These are phyloP conservation scores for Lentinula lateritia DNA, from an alignment of 768 basidiomycete species.

Conservation along the genomic window DNA sequence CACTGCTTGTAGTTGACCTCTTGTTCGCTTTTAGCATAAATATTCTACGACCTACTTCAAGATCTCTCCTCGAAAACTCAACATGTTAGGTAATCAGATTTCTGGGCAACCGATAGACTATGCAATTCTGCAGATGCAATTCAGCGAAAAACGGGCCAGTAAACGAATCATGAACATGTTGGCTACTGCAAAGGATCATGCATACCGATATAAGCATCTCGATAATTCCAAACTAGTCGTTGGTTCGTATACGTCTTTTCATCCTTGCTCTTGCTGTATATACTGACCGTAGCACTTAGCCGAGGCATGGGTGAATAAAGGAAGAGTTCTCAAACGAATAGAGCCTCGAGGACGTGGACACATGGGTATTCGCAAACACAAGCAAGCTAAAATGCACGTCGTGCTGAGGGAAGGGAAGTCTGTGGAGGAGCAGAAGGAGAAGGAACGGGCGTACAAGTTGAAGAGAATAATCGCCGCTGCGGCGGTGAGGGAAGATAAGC, in stretches of 20 bases:
- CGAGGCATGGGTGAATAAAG: constrained; percentile 94
- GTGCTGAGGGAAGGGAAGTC: constrained; percentile 81
- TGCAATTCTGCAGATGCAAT: constrained; percentile 95
- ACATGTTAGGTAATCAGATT: constrained; percentile 82
- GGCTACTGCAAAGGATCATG: constrained; percentile 81
- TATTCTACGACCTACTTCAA: constrained; percentile 92
- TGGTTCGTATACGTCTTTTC: constrained; percentile 42
- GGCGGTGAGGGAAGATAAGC: constrained; percentile 71
- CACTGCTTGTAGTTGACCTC: neutral
- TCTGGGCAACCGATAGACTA: constrained; percentile 89
- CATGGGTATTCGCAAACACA: constrained; percentile 71
- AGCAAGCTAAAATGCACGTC: constrained; percentile 69
- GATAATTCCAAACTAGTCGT: constrained; percentile 70
- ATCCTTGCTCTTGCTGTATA: neutral
- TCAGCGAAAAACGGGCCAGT: constrained; percentile 89
- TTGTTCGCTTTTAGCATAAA: constrained; percentile 59
- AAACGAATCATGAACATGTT: constrained; percentile 86
- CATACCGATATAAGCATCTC: constrained; percentile 70
- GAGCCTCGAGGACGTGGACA: constrained; percentile 85
- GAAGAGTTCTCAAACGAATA: constrained; percentile 55
- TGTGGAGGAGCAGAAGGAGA: constrained; percentile 56
- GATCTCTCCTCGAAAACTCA: constrained; percentile 90
- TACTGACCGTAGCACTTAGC: constrained; percentile 38
- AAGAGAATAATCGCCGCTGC: constrained; percentile 77
- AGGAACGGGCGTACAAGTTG: constrained; percentile 61